Evolutionary conservation across 108 stramenopile species (phyloP), one percentile per base, ranked within the genome.

Genomic region (Discostella pseudostelligera): DNA sequence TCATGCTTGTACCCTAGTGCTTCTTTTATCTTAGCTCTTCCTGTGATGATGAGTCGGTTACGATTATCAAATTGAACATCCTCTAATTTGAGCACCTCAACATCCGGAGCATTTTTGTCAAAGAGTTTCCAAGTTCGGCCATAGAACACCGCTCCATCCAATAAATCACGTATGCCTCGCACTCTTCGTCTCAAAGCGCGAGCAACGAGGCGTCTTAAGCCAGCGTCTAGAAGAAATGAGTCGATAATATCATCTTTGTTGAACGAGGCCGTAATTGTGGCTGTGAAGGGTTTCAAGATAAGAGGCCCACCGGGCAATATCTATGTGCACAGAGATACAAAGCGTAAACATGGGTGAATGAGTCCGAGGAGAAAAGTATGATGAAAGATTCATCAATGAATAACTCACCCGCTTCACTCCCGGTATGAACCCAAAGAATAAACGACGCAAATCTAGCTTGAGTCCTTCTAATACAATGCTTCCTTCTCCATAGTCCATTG

Each of bases 221-320:
- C 90, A 44, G 73, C 74, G 58, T 92, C 89, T 21, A 95, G 49
- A 10, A 90, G 61, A 59, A 81, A 76, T 6, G 88, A 90, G 12
- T 86, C 81, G 83, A 89, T 72, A 13, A 95, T 84, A 70, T 95
- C 94, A 37, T 92, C 84, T 28, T 63, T 71, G 43, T 61, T 90
- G 59, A 92, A 95, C 1, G 89, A 86, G n/a, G 82, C 90, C 14
- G 69, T 83, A 0, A 90, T 69, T 14, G 90, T 92, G 11, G 77
- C 78, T n/a, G 82, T 86, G 21, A 95, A 88, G 21, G 94, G 94
- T 61, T 91, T 84, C 24, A 90, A 59, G 63, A 93, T 78, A 9
- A 93, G 72, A 36, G 88, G 92, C 25, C 92, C 92, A 26, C 92
- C 92, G 29, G 92, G 89, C 25, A 85, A 73, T n/a, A 92, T 79